Base-by-base conservation (phyloP, 1,139 yeast genomes). In the Suhomyces bribrorum region DNA sequence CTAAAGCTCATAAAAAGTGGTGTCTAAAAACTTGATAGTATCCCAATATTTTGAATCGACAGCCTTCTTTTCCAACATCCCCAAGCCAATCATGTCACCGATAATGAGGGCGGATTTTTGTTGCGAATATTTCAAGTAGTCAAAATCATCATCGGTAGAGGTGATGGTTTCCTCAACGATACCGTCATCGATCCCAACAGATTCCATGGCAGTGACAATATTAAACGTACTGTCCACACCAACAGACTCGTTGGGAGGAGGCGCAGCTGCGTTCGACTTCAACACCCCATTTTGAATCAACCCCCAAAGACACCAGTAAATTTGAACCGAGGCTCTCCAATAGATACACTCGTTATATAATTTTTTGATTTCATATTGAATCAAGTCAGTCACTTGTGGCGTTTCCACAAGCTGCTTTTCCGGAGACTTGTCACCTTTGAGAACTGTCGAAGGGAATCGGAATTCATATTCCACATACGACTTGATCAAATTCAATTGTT, bases 231-330 rank as follows among this genome's bases (percentile, higher is more conserved):
- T 56, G 40, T 62, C 64, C 15, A 72, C 62, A 7, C 79, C 79
- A 6, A 35, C 40, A 15, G 46, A 53, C 12, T 52, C 37, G 2
- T 55, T 34, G 15, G 60, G 62, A 8, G 43, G 38, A 5, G 47
- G 41, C 7, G 44, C 26, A 3, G 45, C 34, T 4, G 51, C 44
- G n/a, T 40, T 26, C 3, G 47, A 36, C 20, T 50, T 45, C 20
- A 45, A 44, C 1, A 52, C 47, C 3, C 86, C 86, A 54, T 78
- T 75, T 61, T 86, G 95, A 31, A 92, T 78, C 38, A 92, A 73
- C 0, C 96, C 97, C 98, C 98, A 92, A 18, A 89, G 58, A 18
- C 85, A 75, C 98, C 98, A 92, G 56, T 76, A 79, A 5, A 87
- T 70, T 38, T 84, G 85, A 13, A 81, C 94, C 0, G 88, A 69